These are phyloP conservation scores for Chamaecyparis obtusa DNA, from an alignment of 75 land plant genomes.

Conservation along the genomic window DNA sequence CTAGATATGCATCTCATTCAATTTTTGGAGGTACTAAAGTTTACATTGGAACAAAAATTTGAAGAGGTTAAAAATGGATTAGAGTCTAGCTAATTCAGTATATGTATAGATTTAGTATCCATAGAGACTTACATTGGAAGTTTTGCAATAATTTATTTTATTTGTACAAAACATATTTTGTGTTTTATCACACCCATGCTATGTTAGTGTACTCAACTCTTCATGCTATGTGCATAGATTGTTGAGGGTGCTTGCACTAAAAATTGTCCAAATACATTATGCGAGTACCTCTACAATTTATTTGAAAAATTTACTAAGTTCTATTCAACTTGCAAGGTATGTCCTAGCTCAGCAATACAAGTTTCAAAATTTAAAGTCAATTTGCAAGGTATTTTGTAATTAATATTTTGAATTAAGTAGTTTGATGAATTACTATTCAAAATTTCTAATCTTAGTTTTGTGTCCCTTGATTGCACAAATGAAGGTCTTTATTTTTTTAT, in stretches of 20 bases:
- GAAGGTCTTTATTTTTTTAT: no score
- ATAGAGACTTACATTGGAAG: neutral
- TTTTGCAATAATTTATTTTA: neutral
- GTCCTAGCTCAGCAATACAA: no score
- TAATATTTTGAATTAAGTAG: no score
- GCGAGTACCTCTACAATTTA: constrained; percentile 84
- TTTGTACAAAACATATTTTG: neutral
- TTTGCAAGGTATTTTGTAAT: no score
- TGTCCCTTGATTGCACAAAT: no score
- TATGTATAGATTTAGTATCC: neutral
- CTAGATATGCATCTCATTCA: constrained; percentile 77
- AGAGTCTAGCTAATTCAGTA: neutral
- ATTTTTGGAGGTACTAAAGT: constrained; percentile 70
- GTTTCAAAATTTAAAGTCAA: no score
- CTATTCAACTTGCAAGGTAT: no score
- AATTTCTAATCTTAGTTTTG: no score
- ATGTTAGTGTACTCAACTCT: no score
- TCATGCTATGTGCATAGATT: neutral
- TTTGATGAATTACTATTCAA: no score
- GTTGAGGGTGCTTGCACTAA: constrained; percentile 53
- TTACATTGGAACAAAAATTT: neutral
- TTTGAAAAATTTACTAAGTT: constrained; percentile 78
- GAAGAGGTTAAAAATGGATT: neutral
- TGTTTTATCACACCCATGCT: neutral
- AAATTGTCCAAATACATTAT: constrained; percentile 73